These are phyloP conservation scores for Quercus phellos DNA, from an alignment of 331 rosid genomes.

Conservation along the genomic window DNA sequence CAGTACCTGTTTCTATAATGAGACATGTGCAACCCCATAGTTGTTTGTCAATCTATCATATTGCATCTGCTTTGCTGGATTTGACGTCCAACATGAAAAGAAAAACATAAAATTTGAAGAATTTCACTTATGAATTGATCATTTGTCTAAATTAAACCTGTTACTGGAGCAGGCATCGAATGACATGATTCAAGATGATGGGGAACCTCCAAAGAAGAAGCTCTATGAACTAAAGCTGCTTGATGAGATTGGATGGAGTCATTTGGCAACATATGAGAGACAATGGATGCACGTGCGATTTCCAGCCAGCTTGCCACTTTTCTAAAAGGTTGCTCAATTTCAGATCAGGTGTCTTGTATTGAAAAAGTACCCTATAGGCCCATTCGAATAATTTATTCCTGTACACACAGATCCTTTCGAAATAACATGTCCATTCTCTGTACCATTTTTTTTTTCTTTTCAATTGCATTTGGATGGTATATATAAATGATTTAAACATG, in stretches of 20 bases:
- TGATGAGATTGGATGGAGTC: conserved; percentile 80
- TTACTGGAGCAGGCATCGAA: conserved; percentile 41
- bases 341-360: background rate
- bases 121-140: background rate
- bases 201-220: conserved; percentile 72
- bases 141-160: background rate
- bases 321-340: conserved; percentile 30
- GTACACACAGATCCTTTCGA: too few relatives aligned
- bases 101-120: conserved; percentile 3
- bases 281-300: conserved; percentile 88
- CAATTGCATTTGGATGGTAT: too few relatives aligned
- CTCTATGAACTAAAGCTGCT: conserved; percentile 70
- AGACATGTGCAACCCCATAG: background rate
- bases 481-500: too few relatives aligned
- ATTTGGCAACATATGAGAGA: conserved; percentile 60
- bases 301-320: conserved; percentile 55
- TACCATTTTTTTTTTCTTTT: background rate
- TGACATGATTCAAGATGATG: conserved; percentile 68
- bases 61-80: background rate
- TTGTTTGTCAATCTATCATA: background rate
- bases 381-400: background rate
- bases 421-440: background rate
- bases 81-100: background rate
- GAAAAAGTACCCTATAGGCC: background rate
- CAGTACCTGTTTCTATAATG: too few relatives aligned